Base-by-base conservation (phyloP, 1,284 basidiomycete species). In the Hemileccinum hortonii region DNA sequence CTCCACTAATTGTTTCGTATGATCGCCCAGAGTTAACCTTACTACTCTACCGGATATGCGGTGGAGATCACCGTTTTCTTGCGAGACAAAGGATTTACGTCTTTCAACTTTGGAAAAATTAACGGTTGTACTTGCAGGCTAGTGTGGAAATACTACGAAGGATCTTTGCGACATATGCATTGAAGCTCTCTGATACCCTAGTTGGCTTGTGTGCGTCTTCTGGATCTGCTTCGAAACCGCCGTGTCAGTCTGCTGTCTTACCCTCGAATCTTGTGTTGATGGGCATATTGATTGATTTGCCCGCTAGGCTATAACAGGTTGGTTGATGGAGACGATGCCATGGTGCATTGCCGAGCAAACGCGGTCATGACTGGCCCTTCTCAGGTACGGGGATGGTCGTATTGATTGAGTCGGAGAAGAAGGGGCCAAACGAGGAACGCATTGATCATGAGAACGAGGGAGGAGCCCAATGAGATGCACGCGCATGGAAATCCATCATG, bases 261-360 rank as follows among this genome's bases (percentile, higher is more conserved):
- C n/a, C n/a, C 19, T 10, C 10, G 11, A 12, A 32, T 12, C 1
- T 7, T 16, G 18, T 7, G 32, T 53, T 41, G 32, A 33, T n/a
- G 4, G 5, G 30, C 30, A 32, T 10, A 12, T 32, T 32, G 9
- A 32, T 14, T 32, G 11, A 33, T 8, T 33, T 33, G 32, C 15
- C 4, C 6, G 15, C 15, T 33, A 3, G 15, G 19, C 6, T 22
- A 19, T 22, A 9, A 35, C 22, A 55, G 42, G 9, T 36, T 49
- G 32, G 49, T 55, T 11, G 42, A 55, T 41, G 46, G 42, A 7
- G 16, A 45, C 6, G 54, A 55, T 35, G 47, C 3, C 3, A 30
- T 50, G n/a, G 33, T 16, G 11, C 37, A 47, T 47, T 19, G 9
- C 29, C 14, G 44, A 40, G 47, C 41, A 38, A 49, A 29, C 3